Conservation (phyloP, 257 asterid species). For the Jaltomata sinuosa region DNA sequence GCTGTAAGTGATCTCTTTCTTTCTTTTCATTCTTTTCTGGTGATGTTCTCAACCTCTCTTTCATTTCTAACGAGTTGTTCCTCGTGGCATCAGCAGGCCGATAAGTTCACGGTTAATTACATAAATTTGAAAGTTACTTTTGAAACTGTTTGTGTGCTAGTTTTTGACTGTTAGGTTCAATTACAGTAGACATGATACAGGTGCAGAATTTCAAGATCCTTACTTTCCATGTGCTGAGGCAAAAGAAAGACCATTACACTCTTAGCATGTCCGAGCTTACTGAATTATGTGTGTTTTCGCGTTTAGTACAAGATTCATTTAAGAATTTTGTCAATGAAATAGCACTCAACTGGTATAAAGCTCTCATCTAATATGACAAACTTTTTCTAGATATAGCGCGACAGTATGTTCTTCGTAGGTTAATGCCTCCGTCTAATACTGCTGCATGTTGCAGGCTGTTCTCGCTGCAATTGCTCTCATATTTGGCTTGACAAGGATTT, state of each 20-base stretch:
- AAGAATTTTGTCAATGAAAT: neutral
- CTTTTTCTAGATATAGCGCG: neutral
- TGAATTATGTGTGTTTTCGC: neutral
- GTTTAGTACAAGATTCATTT: neutral
- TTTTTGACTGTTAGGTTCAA: neutral
- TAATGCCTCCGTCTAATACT: neutral
- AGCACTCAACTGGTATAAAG: neutral
- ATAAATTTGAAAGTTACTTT: neutral
- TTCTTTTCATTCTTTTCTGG: neutral
- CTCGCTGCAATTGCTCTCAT: constrained; percentile 47
- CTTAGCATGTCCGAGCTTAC: neutral
- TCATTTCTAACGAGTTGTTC: neutral
- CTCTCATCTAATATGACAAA: neutral
- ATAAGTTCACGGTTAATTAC: neutral
- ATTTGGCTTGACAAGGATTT: constrained; percentile 43
- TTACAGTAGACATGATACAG: neutral
- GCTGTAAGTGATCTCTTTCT: constrained; percentile 51
- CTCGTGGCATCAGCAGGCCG: neutral
- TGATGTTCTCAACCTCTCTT: neutral
- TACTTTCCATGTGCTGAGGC: neutral
- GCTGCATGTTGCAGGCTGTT: constrained; percentile 45
- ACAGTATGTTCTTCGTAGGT: neutral
- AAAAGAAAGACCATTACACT: neutral
- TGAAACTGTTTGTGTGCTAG: neutral
- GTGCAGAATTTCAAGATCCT: neutral